Evolutionary conservation across 1,284 basidiomycete species (phyloP), one percentile per base, ranked within the genome.

Genomic region (Ceratobasidium papillatum): DNA sequence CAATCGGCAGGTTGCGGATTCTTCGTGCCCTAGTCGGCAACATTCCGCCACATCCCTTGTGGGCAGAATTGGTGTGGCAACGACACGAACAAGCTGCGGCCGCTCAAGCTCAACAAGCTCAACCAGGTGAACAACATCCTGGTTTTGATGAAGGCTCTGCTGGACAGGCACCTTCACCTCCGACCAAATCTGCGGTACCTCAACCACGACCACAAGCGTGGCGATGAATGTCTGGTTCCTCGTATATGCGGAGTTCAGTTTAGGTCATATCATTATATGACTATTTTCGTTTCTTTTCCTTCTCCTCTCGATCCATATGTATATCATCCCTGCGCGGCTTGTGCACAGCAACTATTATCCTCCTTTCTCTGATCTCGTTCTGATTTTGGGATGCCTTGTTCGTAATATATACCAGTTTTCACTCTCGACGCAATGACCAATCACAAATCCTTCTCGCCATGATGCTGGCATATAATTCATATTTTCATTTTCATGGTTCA

Each of bases 51-150:
- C 93, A 96, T 80, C 94, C 94, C 2, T 84, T 96, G 3, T 97
- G 95, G 95, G 95, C 92, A 3, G 94, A 96, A 82, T 82, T 96
- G 43, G 83, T 95, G 41, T 93, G 91, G 90, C 91, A 94, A 80
- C 86, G 89, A 47, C 90, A 92, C 77, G 82, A 87, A 74, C 86
- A 88, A 76, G 52, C 71, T n/a, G 65, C 77, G 17, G 68, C 65
- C 38, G 65, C 52, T 22, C 63, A 62, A 36, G 63, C 47, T 22
- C 63, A 69, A n/a, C 65, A 56, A 38, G n/a, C 65, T 32, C 52
- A 58, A 32, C 25, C n/a, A 41, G 17, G 38, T 5, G 36, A 63
- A 11, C 38, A 54, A 54, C 47, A 51, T 41, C 47, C 47, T 22
- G 49, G 49, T 30, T 36, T 38, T 34, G 43, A 45, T n/a, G 22